phyloP scores from a whole-genome alignment of 225 moss, liverwort and hornwort genomes.

The Rhytidiadelphus loreus region DNA sequence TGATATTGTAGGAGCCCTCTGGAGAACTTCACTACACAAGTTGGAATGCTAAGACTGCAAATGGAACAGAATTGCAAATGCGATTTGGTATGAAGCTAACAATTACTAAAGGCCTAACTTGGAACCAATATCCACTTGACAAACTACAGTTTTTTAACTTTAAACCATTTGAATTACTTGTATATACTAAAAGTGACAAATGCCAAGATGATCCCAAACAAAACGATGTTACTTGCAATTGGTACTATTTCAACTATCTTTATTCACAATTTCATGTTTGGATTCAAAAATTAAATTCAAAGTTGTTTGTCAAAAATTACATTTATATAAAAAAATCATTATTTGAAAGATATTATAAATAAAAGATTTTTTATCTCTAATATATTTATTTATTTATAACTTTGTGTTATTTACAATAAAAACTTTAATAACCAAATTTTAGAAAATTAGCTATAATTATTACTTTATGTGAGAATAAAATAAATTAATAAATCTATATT shows the following conservation, averaged over 20 bases:
- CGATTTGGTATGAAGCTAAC: conserved; percentile 1
- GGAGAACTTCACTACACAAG: conserved; percentile 5
- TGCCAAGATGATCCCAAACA: conserved; percentile 10
- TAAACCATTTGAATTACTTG: not conserved
- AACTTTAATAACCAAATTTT: not conserved
- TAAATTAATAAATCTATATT: no score
- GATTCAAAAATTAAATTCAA: no score
- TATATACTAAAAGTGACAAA: not conserved
- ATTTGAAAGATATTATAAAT: not conserved
- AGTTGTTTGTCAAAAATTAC: no score
- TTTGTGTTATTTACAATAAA: no score
- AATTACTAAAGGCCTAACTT: not conserved
- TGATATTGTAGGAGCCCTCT: not conserved
- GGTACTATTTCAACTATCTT: not conserved
- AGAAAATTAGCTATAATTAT: no score
- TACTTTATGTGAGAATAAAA: no score
- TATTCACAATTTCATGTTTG: not conserved
- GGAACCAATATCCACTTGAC: conserved; percentile 15
- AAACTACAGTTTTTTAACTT: not conserved
- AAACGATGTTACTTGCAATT: not conserved
- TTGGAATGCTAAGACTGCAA: conserved; percentile 6
- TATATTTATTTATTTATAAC: not conserved
- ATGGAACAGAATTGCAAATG: conserved; percentile 7
- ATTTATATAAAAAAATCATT: not conserved
- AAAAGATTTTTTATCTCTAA: not conserved